phyloP scores from a whole-genome alignment of 2,329 filamentous ascomycete species.

The Colletotrichum cereale region DNA sequence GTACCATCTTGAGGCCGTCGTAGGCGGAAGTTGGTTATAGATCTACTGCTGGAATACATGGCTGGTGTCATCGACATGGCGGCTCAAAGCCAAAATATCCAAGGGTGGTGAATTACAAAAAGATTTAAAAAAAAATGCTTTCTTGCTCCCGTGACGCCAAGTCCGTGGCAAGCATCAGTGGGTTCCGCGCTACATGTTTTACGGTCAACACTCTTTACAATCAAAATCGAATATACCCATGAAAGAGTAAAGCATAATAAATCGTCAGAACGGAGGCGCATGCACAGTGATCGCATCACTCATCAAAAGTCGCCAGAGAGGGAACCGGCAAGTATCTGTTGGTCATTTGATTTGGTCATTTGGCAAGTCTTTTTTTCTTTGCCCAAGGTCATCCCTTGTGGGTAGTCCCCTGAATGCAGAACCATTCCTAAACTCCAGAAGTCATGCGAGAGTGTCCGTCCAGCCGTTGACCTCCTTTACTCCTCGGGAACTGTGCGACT shows the following conservation, averaged over 20 bases:
- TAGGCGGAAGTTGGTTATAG: not conserved
- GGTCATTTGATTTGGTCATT: slow-evolving; percentile 44
- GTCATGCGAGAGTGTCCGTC: slow-evolving; percentile 59
- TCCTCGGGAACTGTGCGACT: slow-evolving; percentile 82
- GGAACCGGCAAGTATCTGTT: slow-evolving; percentile 18
- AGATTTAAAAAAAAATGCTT: too few species aligned
- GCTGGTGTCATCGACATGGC: too few species aligned
- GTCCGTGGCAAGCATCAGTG: slow-evolving; percentile 75
- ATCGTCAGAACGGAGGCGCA: slow-evolving; percentile 77
- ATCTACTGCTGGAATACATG: not conserved
- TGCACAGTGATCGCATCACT: not conserved
- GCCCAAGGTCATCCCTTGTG: slow-evolving; percentile 41
- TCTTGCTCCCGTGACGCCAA: slow-evolving; percentile 76
- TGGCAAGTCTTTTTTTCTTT: slow-evolving; percentile 46
- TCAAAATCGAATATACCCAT: slow-evolving; percentile 88
- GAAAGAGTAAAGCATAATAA: slow-evolving; percentile 75
- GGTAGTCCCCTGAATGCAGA: slow-evolving; percentile 40
- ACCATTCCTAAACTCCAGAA: slow-evolving; percentile 67
- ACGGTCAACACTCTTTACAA: slow-evolving; percentile 77
- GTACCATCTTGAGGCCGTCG: not conserved
- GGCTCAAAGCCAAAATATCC: too few species aligned
- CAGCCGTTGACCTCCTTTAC: slow-evolving; percentile 68
- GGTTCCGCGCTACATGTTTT: slow-evolving; percentile 66
- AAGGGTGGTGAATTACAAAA: too few species aligned
- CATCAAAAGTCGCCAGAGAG: slow-evolving; percentile 5